Base-by-base conservation (phyloP, 1,284 basidiomycete genomes). In the Meripilus lineatus region DNA sequence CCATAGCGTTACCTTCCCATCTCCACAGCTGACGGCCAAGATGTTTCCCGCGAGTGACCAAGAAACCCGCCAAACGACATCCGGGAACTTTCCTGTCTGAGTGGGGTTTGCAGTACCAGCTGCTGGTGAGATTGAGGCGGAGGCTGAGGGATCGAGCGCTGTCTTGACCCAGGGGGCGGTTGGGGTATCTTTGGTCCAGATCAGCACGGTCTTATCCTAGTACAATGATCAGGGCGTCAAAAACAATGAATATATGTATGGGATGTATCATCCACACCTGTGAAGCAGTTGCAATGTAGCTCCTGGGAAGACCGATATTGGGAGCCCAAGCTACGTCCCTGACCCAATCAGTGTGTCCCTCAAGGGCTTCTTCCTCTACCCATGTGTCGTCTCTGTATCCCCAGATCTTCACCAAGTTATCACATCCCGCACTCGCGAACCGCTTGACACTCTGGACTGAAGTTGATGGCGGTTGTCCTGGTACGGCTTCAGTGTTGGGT, bases 21-120 rank as follows among this genome's bases (percentile, higher is more conserved):
- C 96, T 13, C 94, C 95, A 66, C 93, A 96, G 64, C 92, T 95
- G 32, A 98, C 96, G 0, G 95, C 94, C 38, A 99, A 75, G 44
- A 99, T 82, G 59, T 98, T 98, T 17, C 96, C 95, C 2, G 93
- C 92, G 37, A 98, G 76, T 56, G 91, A 94, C 95, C 95, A 98
- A 45, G 89, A 93, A 25, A 97, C 92, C 26, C 93, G 82, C 95
- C 95, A 99, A 15, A 98, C 93, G 3, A 93, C 89, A 59, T 96
- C 93, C 3, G 90, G 88, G 72, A 97, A 96, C 63, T 88, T 92
- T 22, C 84, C 84, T 8, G 72, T 67, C 8, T 71, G 65, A 5
- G 71, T 64, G 0, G 73, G 62, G 22, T 56, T 55, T 1, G 69
- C 64, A 6, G 69, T 66, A 3, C 64, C 59, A 22, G 66, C 63